Conservation (phyloP, 345 rosid genomes). For the Laguncularia racemosa region DNA sequence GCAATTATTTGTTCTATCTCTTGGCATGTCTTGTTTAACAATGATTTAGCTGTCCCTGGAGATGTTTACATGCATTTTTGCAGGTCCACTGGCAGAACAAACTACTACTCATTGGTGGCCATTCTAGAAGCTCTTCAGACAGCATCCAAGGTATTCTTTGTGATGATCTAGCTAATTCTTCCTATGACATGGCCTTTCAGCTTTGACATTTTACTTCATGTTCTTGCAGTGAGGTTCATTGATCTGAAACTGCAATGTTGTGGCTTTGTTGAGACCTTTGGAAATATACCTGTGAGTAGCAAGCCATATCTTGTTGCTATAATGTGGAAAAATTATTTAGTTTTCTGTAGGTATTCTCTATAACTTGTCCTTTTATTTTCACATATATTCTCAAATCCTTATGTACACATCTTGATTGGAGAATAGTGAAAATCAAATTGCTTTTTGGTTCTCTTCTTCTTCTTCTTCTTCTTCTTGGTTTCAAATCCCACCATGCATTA, state of each 20-base stretch:
- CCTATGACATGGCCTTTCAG: neutral
- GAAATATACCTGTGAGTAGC: neutral
- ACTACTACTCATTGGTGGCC: slow-evolving; percentile 76
- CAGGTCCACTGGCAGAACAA: slow-evolving; percentile 82
- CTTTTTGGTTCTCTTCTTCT: no score
- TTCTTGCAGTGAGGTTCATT: slow-evolving; percentile 61
- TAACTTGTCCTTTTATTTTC: no score
- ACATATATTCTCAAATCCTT: no score
- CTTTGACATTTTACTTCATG: slow-evolving; percentile 5
- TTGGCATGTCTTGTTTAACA: slow-evolving; percentile 1
- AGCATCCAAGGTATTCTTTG: slow-evolving; percentile 46
- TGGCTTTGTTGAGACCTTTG: slow-evolving; percentile 49
- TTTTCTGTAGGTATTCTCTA: no score
- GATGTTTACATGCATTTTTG: slow-evolving; percentile 9
- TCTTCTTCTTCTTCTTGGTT: no score
- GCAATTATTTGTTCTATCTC: slow-evolving; percentile 2
- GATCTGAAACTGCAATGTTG: slow-evolving; percentile 56
- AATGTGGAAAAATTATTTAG: no score
- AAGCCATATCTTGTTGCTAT: no score
- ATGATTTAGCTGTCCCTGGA: neutral
- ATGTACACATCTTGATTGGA: no score
- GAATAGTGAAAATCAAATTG: no score
- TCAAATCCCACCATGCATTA: no score
- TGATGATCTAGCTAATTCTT: neutral
- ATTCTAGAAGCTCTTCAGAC: slow-evolving; percentile 58